These are phyloP conservation scores for Oryza australiensis DNA, from an alignment of 176 grass and related monocot genomes.

Conservation along the genomic window DNA sequence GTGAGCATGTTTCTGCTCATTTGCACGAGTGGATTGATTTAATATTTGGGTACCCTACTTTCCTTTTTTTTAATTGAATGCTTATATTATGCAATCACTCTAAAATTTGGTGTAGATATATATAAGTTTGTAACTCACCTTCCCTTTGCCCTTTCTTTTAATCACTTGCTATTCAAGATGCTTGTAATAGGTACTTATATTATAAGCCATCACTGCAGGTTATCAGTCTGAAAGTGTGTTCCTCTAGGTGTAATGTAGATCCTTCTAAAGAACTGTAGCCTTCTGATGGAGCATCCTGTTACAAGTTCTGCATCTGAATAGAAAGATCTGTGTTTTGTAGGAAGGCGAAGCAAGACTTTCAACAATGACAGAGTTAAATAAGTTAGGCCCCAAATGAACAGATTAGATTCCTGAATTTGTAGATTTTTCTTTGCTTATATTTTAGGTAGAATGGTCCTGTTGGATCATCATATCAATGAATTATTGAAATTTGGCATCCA, in stretches of 20 bases:
- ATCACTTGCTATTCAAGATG: neutral
- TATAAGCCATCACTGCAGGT: neutral
- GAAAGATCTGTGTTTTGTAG: slow-evolving; percentile 19
- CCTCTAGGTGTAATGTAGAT: neutral
- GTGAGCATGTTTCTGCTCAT: slow-evolving; percentile 91
- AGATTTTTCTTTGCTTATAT: slow-evolving; percentile 20
- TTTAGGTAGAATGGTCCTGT: slow-evolving; percentile 8
- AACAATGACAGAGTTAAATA: slow-evolving; percentile 1
- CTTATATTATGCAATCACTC: neutral
- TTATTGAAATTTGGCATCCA: neutral
- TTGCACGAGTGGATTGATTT: slow-evolving; percentile 97
- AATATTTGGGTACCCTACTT: slow-evolving; percentile 74
- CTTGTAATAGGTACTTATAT: neutral
- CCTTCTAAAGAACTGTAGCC: neutral
- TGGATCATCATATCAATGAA: slow-evolving; percentile 9
- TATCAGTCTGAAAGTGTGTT: neutral
- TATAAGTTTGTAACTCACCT: neutral
- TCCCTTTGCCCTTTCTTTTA: neutral
- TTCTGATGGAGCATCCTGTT: slow-evolving; percentile 7
- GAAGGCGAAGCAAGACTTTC: slow-evolving; percentile 19
- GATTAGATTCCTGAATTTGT: neutral
- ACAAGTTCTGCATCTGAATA: slow-evolving; percentile 1
- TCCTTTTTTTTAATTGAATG: neutral
- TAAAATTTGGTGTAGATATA: neutral
- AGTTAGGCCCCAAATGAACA: neutral